A percentile compares a stretch with the other conserved stretches of the same genome.
Conservation (phyloP, 2,329 filamentous ascomycete species). For the Periglandula ipomoeae region DNA sequence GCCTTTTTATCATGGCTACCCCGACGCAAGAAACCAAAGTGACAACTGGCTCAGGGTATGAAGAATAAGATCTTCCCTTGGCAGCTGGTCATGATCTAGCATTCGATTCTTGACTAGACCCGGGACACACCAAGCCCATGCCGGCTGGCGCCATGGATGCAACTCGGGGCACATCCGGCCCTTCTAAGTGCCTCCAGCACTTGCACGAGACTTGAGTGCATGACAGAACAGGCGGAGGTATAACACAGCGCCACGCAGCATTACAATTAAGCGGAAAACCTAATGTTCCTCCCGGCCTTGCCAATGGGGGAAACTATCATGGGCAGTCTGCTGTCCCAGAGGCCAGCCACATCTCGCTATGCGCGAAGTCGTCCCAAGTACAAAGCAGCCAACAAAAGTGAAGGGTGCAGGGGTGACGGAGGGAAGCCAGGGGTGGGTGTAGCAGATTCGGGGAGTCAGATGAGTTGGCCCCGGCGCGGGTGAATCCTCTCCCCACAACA, state of each 20-base stretch:
- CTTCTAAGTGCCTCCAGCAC: conserved; percentile 2
- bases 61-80: not conserved
- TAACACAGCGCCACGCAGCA: not conserved
- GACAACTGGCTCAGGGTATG: not conserved
- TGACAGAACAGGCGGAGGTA: conserved; percentile 1
- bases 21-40: not conserved
- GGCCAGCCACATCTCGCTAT: not conserved
- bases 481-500: not conserved
- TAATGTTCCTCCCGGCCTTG: not conserved
- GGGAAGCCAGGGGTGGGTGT: not conserved
- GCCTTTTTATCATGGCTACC: not conserved
- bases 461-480: not conserved
- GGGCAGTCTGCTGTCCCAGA: not conserved
- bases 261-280: not conserved
- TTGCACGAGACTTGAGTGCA: conserved; percentile 9
- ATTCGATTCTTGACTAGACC: not conserved
- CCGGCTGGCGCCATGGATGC: not conserved
- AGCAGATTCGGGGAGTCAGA: not conserved
- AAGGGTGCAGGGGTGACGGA: conserved; percentile 1
- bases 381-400: not conserved
- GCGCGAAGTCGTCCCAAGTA: not conserved
- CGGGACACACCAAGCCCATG: not conserved
- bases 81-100: not conserved
- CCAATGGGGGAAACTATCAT: not conserved
- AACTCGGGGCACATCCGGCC: conserved; percentile 2